Percentiles rank a stretch among this genome's conserved stretches.
Evolutionary conservation across 164 flowering plant species (phyloP).

Genomic region (Vitis labrusca): DNA sequence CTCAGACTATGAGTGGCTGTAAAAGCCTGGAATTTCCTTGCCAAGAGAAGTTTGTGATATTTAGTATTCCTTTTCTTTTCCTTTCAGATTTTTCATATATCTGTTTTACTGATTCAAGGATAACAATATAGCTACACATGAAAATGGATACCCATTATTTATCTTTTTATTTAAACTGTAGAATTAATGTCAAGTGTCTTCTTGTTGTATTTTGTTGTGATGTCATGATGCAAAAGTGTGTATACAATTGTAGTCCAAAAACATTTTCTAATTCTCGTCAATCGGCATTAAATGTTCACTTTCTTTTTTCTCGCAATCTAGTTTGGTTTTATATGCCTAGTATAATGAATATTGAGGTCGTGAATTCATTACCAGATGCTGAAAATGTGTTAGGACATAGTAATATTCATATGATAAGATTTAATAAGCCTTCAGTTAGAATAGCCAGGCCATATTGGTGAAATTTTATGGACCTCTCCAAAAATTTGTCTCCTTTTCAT

Average conservation of each 20-base stretch:
- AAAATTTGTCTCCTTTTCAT: neutral
- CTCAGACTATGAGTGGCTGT: constrained; percentile 42
- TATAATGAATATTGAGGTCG: too few relatives aligned
- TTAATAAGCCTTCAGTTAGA: too few relatives aligned
- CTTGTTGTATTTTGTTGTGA: constrained; percentile 4
- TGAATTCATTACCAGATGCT: neutral
- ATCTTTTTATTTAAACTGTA: constrained; percentile 3
- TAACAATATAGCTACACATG: constrained; percentile 10
- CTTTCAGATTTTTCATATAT: constrained; percentile 1
- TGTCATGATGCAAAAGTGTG: neutral
- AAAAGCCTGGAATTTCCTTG: constrained; percentile 36
- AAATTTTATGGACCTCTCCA: neutral
- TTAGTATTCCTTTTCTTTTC: constrained; percentile 7
- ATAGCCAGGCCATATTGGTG: neutral
- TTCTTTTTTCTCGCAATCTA: neutral
- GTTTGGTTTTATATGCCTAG: neutral
- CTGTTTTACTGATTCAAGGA: constrained; percentile 18
- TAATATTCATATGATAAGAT: too few relatives aligned
- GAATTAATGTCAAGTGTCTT: constrained; percentile 11
- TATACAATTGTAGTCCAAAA: neutral
- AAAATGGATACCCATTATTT: constrained; percentile 7
- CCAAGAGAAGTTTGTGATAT: constrained; percentile 31
- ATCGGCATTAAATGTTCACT: neutral
- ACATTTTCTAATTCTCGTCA: neutral
- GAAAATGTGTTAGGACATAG: neutral